phyloP scores from a whole-genome alignment of 129 eudicot species.

The Ambrosia artemisiifolia region DNA sequence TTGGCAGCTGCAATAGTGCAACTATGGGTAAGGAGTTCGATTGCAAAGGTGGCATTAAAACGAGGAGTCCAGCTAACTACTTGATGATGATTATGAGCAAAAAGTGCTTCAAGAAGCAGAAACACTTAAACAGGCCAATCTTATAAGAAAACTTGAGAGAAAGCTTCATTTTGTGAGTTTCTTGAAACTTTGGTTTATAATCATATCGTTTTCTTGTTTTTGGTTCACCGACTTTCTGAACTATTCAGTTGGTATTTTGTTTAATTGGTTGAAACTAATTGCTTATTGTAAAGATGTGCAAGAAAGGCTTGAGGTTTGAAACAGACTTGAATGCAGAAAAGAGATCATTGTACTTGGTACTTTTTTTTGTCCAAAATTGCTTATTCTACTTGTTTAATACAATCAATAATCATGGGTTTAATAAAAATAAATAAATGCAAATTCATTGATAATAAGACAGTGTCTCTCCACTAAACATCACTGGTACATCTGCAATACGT shows the following conservation, averaged over 20 bases:
- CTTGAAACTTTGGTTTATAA: not conserved
- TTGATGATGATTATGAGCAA: slow-evolving; percentile 50
- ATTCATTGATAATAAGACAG: no score
- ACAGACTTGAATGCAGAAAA: no score
- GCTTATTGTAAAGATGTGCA: slow-evolving; percentile 1
- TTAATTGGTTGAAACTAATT: not conserved
- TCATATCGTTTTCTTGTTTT: not conserved
- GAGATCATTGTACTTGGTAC: no score
- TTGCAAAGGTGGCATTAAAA: slow-evolving; percentile 81
- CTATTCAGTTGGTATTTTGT: not conserved
- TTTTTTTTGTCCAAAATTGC: no score
- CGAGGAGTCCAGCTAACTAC: slow-evolving; percentile 92
- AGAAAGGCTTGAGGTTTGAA: not conserved
- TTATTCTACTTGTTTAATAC: no score
- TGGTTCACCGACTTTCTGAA: not conserved
- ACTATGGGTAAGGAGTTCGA: slow-evolving; percentile 86
- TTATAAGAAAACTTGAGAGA: slow-evolving; percentile 81
- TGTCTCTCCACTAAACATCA: no score
- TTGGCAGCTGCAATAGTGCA: slow-evolving; percentile 80
- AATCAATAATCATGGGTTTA: no score
- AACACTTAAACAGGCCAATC: slow-evolving; percentile 55
- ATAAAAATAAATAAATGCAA: no score
- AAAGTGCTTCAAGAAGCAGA: slow-evolving; percentile 80
- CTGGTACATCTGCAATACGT: no score
- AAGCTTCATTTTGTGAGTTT: slow-evolving; percentile 86